Conservation (phyloP, 2,329 filamentous ascomycete genomes). For the Calonectria ilicicola region DNA sequence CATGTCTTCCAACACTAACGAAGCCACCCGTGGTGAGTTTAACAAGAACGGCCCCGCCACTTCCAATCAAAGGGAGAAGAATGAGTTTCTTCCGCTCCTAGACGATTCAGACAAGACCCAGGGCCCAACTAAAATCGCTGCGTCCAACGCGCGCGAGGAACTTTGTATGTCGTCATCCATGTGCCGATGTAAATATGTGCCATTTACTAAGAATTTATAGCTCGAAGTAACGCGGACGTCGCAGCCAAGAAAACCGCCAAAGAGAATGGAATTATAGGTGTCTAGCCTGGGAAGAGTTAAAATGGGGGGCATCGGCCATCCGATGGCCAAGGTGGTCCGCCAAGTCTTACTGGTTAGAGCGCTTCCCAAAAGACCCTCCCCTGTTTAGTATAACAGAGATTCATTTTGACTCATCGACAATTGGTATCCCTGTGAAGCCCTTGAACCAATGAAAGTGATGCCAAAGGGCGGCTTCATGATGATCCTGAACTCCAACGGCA, state of each 20-base stretch:
- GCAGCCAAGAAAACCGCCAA: conserved; percentile 36
- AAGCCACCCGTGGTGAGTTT: conserved; percentile 25
- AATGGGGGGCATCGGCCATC: neutral
- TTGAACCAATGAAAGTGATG: neutral
- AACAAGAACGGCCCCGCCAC: conserved; percentile 31
- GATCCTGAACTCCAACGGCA: neutral
- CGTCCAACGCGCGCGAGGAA: conserved; percentile 32
- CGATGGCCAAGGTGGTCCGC: neutral
- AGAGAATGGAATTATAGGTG: conserved; percentile 31
- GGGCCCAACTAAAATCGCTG: conserved; percentile 26
- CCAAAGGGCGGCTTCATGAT: neutral
- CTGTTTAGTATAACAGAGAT: neutral
- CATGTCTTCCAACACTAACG: conserved; percentile 33
- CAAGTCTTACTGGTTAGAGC: neutral
- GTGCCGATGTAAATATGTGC: rapidly evolving
- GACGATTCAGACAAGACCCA: conserved; percentile 33
- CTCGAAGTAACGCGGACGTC: conserved; percentile 32
- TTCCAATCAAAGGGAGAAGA: conserved; percentile 33
- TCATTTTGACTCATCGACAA: neutral
- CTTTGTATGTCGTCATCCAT: conserved; percentile 23
- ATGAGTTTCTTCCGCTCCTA: conserved; percentile 34
- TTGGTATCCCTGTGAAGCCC: too few species aligned
- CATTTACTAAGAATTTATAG: conserved; percentile 9
- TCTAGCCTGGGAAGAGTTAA: conserved; percentile 26
- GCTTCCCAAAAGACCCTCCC: neutral